phyloP scores from a whole-genome alignment of 306 rosid genomes.

The Geum urbanum region DNA sequence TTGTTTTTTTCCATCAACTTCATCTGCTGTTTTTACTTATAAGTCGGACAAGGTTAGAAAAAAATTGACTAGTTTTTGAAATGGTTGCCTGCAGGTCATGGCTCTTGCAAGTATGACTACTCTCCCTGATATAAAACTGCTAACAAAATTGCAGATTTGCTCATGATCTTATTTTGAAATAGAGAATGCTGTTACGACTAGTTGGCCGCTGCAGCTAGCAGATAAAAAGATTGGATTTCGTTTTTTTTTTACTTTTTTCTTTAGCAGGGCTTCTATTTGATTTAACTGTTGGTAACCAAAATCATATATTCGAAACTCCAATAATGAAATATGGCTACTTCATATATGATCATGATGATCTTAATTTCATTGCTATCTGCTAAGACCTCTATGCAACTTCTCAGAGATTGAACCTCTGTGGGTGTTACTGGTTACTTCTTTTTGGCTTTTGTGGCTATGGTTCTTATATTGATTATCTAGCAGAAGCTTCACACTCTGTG shows the following conservation, averaged over 20 bases:
- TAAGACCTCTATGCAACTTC: neutral
- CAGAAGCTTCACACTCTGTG: neutral
- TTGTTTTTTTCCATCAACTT: neutral
- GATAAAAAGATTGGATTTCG: neutral
- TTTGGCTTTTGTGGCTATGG: neutral
- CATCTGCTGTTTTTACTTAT: no score
- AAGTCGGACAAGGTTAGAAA: neutral
- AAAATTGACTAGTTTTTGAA: neutral
- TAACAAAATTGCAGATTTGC: slow-evolving; percentile 16
- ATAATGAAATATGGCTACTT: neutral
- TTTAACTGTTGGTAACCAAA: no score
- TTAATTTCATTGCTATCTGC: neutral
- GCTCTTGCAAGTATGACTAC: slow-evolving; percentile 53
- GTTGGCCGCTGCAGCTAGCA: neutral
- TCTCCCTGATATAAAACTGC: slow-evolving; percentile 28
- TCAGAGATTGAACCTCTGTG: slow-evolving; percentile 1
- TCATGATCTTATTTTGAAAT: neutral
- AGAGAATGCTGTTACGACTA: neutral
- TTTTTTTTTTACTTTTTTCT: neutral
- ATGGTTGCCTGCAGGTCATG: slow-evolving; percentile 46
- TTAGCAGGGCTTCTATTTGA: no score
- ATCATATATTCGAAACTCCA: no score
- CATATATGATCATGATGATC: neutral
- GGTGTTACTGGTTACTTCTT: neutral
- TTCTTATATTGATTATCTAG: neutral